Evolutionary conservation across 176 grass and related monocot species (phyloP), one percentile per base, ranked within the genome.

Genomic region (Cymbopogon citratus): DNA sequence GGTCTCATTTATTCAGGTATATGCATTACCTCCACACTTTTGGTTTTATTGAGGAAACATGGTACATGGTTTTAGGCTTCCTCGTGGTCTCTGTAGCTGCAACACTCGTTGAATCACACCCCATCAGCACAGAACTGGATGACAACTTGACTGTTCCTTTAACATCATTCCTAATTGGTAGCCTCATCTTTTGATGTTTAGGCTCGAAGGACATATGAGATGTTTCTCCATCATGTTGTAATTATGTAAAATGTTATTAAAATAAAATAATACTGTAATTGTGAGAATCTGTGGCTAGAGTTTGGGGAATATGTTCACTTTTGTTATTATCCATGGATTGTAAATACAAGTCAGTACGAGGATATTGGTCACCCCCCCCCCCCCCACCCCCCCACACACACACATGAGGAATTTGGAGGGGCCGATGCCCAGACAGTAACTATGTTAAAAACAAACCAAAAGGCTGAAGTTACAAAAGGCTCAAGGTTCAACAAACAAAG

Each of bases 21-120:
- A 89, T 98, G 92, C 92, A 95, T 76, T 95, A 95, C 82, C 93
- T 86, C 86, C 90, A 93, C 71, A 69, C 72, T 43, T 98, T 98
- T 60, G 95, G 92, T 39, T 87, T 95, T 36, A 84, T 98, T 7
- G 88, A 93, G 82, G 88, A 95, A 76, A 95, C 38, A 68, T 93
- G 92, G 95, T 60, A 59, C 23, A 84, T 75, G 89, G 74, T 61
- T 79, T 82, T 95, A 24, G 64, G 86, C 56, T 95, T 98, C 88
- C 88, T 93, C 60, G 29, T 87, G 80, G 78, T 87, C 13, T 98
- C 92, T 28, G 54, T 95, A 51, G 81, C 88, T 26, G 79, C 92
- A 23, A 79, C 88, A 19, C 69, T 91, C 15, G 86, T 93, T 1
- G 95, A 95, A 65, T 93, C 95, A 31, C 87, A 93, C 52, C 92